Evolutionary conservation across 1,139 yeast species (phyloP), one percentile per base, ranked within the genome.

Genomic region (Kurtzmaniella quercitrusa): DNA sequence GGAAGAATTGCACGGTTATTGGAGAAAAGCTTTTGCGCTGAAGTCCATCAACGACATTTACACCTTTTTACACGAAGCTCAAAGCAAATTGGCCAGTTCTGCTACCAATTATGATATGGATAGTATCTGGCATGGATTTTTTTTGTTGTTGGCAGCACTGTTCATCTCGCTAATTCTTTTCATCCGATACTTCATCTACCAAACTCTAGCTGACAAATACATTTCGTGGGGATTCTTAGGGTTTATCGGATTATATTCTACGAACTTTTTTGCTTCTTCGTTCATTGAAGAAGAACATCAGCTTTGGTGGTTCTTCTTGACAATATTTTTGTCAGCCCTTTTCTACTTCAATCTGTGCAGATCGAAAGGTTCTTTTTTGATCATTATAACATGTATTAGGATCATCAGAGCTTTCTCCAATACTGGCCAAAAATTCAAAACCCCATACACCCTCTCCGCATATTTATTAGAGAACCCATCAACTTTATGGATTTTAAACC

Each of bases 221-320:
- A 16, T 19, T 12, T 36, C 38, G 6, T n/a, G 18, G 8, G 34
- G 34, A 5, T 66, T 64, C 46, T 49, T 65, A 23, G 45, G 50
- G 0, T 57, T 79, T 18, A 68, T 80, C 9, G 49, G 70, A 1
- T 37, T 70, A 0, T 82, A 81, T 55, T 72, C 85, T 0, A 50
- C 72, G 1, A 79, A 84, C 40, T 83, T 85, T 60, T 88, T 89
- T 68, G 97, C 95, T 0, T 87, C 96, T 34, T 88, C 96, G 21
- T 71, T 90, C 50, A 86, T 93, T n/a, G 99, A 93, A 56, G 99
- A 93, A 60, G 99, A 93, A 57, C 96, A 93, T 57, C 97, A 90
- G 58, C 65, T 90, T 14, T 93, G 99, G 99, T 93, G 95, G 87
- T 85, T 93, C 75, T 69, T 82, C 15, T 66, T 79, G 0, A 64